A percentile compares a stretch with the other conserved stretches of the same genome.
These are phyloP conservation scores for Marsdenia floribunda DNA, from an alignment of 257 asterid species.

Conservation along the genomic window DNA sequence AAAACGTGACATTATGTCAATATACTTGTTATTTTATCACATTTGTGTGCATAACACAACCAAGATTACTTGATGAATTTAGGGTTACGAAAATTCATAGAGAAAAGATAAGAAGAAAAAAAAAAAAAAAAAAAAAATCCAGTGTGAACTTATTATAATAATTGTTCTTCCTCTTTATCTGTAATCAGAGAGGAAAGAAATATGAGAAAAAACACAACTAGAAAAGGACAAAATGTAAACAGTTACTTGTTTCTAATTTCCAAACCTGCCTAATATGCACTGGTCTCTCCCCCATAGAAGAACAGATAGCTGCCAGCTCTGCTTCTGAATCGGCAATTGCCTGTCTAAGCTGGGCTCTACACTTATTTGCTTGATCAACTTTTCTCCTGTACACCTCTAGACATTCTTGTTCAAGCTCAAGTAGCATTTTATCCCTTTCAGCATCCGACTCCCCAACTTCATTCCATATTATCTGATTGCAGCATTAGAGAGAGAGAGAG, in stretches of 20 bases:
- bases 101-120: too few relatives aligned
- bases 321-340: slow-evolving; percentile 99
- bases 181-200: background rate
- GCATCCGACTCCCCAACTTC: slow-evolving; percentile 93
- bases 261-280: slow-evolving; percentile 89
- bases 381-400: slow-evolving; percentile 88
- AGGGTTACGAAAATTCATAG: background rate
- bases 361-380: slow-evolving; percentile 90
- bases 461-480: slow-evolving; percentile 84
- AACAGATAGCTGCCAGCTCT: slow-evolving; percentile 83
- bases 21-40: background rate
- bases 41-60: background rate
- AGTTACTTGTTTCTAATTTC: background rate
- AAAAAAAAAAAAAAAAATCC: too few relatives aligned
- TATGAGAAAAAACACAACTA: background rate
- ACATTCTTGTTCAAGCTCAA: slow-evolving; percentile 88
- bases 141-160: background rate
- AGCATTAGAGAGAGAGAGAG: slow-evolving; percentile 6
- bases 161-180: background rate
- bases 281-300: slow-evolving; percentile 94
- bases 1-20: background rate
- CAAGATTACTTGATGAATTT: background rate
- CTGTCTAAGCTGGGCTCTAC: slow-evolving; percentile 88
- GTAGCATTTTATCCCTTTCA: slow-evolving; percentile 75
- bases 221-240: background rate